A percentile compares a stretch with the other conserved stretches of the same genome.
These are phyloP conservation scores for Naganishia onofrii DNA, from an alignment of 768 basidiomycete genomes.

Conservation along the genomic window DNA sequence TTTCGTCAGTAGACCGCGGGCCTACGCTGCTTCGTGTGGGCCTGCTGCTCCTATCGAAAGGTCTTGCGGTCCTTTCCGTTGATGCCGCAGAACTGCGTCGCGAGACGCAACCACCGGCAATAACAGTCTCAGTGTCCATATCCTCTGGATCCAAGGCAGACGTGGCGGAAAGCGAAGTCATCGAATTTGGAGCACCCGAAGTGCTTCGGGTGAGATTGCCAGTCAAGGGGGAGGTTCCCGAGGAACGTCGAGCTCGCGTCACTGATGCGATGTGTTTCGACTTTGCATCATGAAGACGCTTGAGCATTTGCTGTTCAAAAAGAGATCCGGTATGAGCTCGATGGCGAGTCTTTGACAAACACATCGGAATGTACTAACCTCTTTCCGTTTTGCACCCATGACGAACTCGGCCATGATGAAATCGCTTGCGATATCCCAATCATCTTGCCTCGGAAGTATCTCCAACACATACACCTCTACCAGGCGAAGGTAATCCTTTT, in stretches of 20 bases:
- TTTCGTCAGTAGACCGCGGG: not conserved
- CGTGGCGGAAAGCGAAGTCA: constrained; percentile 3
- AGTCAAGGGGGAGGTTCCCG: not conserved
- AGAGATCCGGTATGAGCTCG: not conserved
- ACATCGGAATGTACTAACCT: constrained; percentile 7
- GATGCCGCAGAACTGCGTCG: constrained; percentile 7
- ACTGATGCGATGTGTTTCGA: constrained; percentile 9
- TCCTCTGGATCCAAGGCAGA: constrained; percentile 15
- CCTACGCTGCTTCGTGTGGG: not conserved
- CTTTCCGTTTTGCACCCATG: constrained; percentile 25
- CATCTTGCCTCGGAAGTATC: constrained; percentile 23
- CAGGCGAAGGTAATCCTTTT: constrained; percentile 19
- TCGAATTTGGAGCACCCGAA: not conserved
- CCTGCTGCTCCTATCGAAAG: not conserved
- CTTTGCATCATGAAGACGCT: constrained; percentile 11
- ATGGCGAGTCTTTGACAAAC: not conserved
- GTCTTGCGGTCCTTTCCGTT: constrained; percentile 12
- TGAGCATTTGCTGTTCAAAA: constrained; percentile 7
- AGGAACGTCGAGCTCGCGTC: constrained; percentile 10
- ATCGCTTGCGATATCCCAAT: constrained; percentile 32
- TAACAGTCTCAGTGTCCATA: constrained; percentile 5
- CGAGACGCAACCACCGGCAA: constrained; percentile 1
- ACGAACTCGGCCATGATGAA: constrained; percentile 21
- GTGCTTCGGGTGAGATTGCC: not conserved
- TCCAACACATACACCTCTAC: constrained; percentile 28